Base-by-base conservation (phyloP, 106 monocot species). In the Apostasia ramifera region DNA sequence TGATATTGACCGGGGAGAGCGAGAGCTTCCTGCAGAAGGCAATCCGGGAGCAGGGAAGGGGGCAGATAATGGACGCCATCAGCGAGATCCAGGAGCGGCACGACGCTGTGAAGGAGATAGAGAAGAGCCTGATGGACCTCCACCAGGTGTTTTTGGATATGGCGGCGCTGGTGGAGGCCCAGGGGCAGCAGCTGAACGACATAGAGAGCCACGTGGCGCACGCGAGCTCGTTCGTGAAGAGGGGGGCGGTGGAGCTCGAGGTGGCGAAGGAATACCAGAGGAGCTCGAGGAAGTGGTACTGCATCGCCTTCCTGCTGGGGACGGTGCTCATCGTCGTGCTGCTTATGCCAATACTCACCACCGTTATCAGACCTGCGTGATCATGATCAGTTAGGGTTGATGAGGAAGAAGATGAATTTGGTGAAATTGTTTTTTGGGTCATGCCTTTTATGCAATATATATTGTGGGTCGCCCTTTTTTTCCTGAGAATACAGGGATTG, bases 121-220 rank as follows among this genome's bases (percentile, higher is more conserved):
- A 88, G 76, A 75, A 48, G 78, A 78, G 78, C 41, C 55, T 88
- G 53, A 51, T 61, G 75, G 87, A 88, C 60, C 77, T 88, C 66
- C 87, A 88, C 58, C 83, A 87, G 78, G 80, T 87, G 45, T 87
- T 87, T 70, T 12, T 87, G 58, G 87, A 87, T 75, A 87, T 87
- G 87, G 80, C 83, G 13, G 87, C 77, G 48, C 47, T 87, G 40
- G 87, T 87, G 44, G 80, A 80, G 59, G 80, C 80, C 8, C 87
- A 87, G 67, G 87, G 87, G 3, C 74, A 83, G 47, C 83, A 87
- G 78, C 41, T 87, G 43, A 66, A 87, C 65, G 75, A 81, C 66
- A 87, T 87, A 11, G 83, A 87, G 74, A 78, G 83, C 73, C 77
- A 88, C n/a, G 83, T 88, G 7, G 63, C 57, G 9, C 77, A 75